Percentiles rank a stretch among this genome's conserved stretches.
These are phyloP conservation scores for Trapa incisa DNA, from an alignment of 345 rosid species.

Conservation along the genomic window DNA sequence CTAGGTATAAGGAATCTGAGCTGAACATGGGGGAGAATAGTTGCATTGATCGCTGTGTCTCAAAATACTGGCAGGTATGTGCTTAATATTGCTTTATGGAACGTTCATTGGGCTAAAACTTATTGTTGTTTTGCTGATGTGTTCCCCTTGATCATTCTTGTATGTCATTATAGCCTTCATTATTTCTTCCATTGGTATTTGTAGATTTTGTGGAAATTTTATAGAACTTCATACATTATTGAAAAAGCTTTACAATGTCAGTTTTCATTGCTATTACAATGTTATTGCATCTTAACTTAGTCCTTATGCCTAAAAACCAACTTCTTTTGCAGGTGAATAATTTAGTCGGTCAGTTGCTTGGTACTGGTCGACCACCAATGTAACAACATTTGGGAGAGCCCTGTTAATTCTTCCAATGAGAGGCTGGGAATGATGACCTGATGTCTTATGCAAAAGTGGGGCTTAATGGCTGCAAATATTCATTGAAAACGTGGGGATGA, in stretches of 20 bases:
- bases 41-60: slow-evolving; percentile 96
- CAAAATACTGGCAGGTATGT: slow-evolving; percentile 86
- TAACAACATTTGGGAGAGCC: not conserved
- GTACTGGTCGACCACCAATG: slow-evolving; percentile 33
- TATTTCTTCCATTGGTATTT: not conserved
- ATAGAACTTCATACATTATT: not conserved
- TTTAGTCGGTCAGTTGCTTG: slow-evolving; percentile 77
- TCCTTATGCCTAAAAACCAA: not conserved
- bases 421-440: too few relatives aligned
- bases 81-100: not conserved
- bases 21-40: slow-evolving; percentile 97
- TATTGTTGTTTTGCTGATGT: not conserved
- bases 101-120: not conserved
- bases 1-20: slow-evolving; percentile 87
- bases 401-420: not conserved
- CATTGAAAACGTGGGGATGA: not conserved
- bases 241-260: too few relatives aligned
- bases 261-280: not conserved
- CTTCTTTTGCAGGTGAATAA: slow-evolving; percentile 53
- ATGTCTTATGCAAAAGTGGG: not conserved
- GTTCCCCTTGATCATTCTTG: not conserved
- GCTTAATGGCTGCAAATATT: not conserved
- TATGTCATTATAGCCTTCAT: not conserved
- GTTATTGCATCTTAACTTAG: not conserved
- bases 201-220: not conserved